These are phyloP conservation scores for Fraxinus albicans DNA, from an alignment of 305 asterid species.

Conservation along the genomic window DNA sequence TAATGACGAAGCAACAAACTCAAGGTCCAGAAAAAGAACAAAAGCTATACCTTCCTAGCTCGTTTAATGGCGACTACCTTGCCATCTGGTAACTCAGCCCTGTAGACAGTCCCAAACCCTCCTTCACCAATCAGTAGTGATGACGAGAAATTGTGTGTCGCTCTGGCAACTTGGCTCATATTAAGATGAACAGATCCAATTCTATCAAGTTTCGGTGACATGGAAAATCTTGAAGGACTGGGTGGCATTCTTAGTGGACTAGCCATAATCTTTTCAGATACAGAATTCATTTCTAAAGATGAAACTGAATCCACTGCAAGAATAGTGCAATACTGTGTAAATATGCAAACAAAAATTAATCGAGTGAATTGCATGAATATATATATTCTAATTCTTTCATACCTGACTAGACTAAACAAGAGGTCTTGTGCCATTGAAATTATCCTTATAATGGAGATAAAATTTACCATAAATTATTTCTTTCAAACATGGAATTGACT, in stretches of 20 bases:
- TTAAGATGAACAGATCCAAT: slow-evolving; percentile 84
- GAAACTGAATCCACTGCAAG: slow-evolving; percentile 62
- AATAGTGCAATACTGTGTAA: slow-evolving; percentile 23
- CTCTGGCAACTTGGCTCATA: slow-evolving; percentile 66
- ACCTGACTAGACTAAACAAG: slow-evolving; percentile 1
- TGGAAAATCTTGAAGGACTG: slow-evolving; percentile 88
- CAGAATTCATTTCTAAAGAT: slow-evolving; percentile 58
- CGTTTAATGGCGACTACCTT: slow-evolving; percentile 85
- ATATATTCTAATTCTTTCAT: background rate
- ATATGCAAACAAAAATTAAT: background rate
- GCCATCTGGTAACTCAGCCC: slow-evolving; percentile 80
- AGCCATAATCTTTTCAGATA: slow-evolving; percentile 48
- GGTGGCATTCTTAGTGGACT: slow-evolving; percentile 87
- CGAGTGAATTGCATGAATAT: background rate
- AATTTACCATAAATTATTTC: background rate
- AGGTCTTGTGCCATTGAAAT: background rate
- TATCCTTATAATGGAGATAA: background rate
- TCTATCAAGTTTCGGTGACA: slow-evolving; percentile 84
- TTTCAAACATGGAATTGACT: background rate
- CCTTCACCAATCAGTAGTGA: slow-evolving; percentile 78
- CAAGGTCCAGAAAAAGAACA: slow-evolving; percentile 14
- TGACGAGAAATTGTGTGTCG: slow-evolving; percentile 73
- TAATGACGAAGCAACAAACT: background rate
- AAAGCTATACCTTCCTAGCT: slow-evolving; percentile 69
- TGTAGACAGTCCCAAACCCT: slow-evolving; percentile 91